phyloP scores from a whole-genome alignment of 805 yeast genomes.

The Candida sanyiensis region DNA sequence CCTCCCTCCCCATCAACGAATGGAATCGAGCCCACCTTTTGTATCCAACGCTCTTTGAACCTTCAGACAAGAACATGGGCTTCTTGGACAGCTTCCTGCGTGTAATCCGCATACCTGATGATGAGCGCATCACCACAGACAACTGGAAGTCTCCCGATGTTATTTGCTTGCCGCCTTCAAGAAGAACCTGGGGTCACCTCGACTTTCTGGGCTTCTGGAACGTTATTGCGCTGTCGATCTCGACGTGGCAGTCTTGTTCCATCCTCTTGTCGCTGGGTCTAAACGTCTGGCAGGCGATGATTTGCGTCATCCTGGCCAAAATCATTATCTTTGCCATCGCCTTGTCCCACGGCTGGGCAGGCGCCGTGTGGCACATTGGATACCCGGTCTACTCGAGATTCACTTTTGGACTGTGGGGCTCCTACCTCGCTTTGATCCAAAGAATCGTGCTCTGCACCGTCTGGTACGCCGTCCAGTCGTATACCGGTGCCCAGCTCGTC shows the following conservation, averaged over 20 bases:
- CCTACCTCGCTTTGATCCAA: conserved; percentile 37
- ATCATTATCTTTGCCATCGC: conserved; percentile 36
- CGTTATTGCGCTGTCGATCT: conserved; percentile 33
- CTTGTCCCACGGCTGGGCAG: conserved; percentile 40
- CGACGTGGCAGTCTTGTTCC: conserved; percentile 39
- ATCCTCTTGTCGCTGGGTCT: conserved; percentile 39
- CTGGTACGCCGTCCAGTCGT: conserved; percentile 43
- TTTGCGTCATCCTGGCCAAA: conserved; percentile 37
- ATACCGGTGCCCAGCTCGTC: conserved; percentile 41
- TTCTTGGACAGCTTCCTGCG: conserved; percentile 7
- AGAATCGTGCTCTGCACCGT: conserved; percentile 41
- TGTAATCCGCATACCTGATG: conserved; percentile 19
- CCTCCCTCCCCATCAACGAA: no score
- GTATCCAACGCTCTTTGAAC: background rate
- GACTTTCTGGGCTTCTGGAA: conserved; percentile 40
- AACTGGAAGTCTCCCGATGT: conserved; percentile 35
- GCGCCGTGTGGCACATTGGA: conserved; percentile 45
- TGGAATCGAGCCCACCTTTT: no score
- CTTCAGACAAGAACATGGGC: background rate
- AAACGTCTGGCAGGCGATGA: conserved; percentile 39
- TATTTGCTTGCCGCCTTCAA: conserved; percentile 37
- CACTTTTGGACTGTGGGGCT: conserved; percentile 43
- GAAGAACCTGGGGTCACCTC: conserved; percentile 43
- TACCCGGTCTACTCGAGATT: conserved; percentile 40
- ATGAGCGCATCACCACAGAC: conserved; percentile 17